Conservation (phyloP, 164 flowering plant species). For the Umbilicus rupestris region DNA sequence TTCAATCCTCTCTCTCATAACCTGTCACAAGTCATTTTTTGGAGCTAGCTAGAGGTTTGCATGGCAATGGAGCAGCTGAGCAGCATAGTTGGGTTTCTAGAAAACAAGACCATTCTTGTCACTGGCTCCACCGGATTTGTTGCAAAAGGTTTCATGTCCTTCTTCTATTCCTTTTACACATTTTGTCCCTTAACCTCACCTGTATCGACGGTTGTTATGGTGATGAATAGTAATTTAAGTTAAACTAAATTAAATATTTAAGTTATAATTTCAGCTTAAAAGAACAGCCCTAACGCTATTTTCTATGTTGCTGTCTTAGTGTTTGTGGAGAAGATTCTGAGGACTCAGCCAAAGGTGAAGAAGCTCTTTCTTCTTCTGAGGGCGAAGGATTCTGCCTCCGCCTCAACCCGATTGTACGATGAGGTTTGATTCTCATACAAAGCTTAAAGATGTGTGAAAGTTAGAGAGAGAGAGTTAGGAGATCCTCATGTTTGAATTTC, state of each 20-base stretch:
- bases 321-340: constrained; percentile 24
- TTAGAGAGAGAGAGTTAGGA: background rate
- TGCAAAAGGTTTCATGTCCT: constrained; percentile 42
- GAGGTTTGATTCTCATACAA: constrained; percentile 3
- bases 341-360: constrained; percentile 24
- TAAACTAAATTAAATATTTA: no score
- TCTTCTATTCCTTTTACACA: background rate
- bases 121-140: constrained; percentile 78
- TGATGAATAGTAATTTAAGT: no score
- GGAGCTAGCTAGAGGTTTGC: no score
- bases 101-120: constrained; percentile 48
- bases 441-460: no score
- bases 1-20: background rate
- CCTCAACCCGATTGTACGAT: constrained; percentile 8
- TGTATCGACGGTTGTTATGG: no score
- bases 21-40: background rate
- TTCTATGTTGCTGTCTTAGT: constrained; percentile 11
- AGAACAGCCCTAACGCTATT: background rate
- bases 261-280: no score
- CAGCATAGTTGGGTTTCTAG: constrained; percentile 34
- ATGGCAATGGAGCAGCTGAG: constrained; percentile 36
- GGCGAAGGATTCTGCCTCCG: constrained; percentile 12
- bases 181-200: background rate
- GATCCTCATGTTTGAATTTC: no score
- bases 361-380: constrained; percentile 25